Percentiles rank a stretch among this genome's conserved stretches.
These are phyloP conservation scores for Acanthochlamys bracteata DNA, from an alignment of 106 monocot species.

Conservation along the genomic window DNA sequence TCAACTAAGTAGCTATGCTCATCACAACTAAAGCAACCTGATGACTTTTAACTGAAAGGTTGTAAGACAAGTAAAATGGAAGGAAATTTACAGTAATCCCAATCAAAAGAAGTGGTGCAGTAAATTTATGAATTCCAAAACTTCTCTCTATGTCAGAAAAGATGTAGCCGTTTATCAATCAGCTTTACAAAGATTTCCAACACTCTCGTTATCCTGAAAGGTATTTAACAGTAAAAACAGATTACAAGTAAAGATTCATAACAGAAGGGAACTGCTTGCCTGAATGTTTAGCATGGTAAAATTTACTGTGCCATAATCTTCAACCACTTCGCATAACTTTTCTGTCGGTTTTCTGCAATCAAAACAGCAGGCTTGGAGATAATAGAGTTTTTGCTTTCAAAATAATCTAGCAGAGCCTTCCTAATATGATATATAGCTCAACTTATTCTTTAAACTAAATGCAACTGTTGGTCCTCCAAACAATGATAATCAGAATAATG, in stretches of 20 bases:
- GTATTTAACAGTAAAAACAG: background rate
- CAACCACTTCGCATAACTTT: conserved; percentile 75
- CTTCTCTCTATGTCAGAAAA: conserved; percentile 81
- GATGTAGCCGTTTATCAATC: conserved; percentile 96
- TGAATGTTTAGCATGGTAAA: conserved; percentile 93
- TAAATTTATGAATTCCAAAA: conserved; percentile 86
- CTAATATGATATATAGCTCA: too few species aligned
- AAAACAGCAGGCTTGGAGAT: background rate
- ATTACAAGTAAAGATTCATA: background rate
- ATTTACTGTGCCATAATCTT: conserved; percentile 72
- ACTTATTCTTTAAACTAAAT: too few species aligned
- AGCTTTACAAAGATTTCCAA: conserved; percentile 92
- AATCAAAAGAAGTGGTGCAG: conserved; percentile 84
- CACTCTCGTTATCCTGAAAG: conserved; percentile 90
- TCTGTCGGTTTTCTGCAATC: conserved; percentile 83
- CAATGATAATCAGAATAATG: too few species aligned
- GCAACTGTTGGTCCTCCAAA: too few species aligned
- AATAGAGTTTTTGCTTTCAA: too few species aligned
- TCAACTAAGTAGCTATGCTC: too few species aligned
- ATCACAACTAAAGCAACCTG: background rate
- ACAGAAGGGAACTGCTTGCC: conserved; percentile 19
- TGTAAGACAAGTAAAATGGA: conserved; percentile 2
- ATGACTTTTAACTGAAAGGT: background rate
- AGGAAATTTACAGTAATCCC: conserved; percentile 99
- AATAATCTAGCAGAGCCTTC: too few species aligned